Conservation (phyloP, 2,329 filamentous ascomycete species). For the Alternaria brassicae region DNA sequence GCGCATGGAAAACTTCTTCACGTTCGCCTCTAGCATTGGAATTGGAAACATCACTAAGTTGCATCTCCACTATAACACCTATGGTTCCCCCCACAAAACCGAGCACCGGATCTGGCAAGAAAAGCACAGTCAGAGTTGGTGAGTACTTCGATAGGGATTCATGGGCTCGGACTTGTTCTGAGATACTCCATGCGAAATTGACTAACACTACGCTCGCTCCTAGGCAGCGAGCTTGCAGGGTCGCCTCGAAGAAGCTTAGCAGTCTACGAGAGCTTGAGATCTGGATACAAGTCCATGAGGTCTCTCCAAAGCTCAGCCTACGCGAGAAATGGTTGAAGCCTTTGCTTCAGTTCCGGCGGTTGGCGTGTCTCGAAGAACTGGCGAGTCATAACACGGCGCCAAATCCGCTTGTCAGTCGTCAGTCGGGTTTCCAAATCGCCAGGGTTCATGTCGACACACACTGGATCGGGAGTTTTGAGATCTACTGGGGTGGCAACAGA, state of each 20-base stretch:
- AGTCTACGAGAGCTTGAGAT: conserved; percentile 33
- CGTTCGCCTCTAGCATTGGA: conserved; percentile 20
- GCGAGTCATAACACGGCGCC: not conserved
- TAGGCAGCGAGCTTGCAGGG: conserved; percentile 25
- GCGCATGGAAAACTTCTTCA: conserved; percentile 39
- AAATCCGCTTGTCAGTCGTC: not conserved
- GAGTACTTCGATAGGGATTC: not conserved
- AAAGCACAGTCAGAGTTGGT: conserved; percentile 37
- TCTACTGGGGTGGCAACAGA: conserved; percentile 10
- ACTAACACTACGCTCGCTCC: not conserved
- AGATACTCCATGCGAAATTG: not conserved
- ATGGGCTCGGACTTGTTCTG: not conserved
- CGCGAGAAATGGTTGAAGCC: conserved; percentile 37
- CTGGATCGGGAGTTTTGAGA: not conserved
- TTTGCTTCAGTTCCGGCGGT: conserved; percentile 37
- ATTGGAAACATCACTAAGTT: conserved; percentile 36
- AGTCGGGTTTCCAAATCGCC: conserved; percentile 16
- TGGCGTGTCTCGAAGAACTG: conserved; percentile 4
- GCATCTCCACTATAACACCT: conserved; percentile 41
- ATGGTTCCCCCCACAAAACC: conserved; percentile 27
- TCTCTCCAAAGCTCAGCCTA: conserved; percentile 29
- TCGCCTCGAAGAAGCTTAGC: conserved; percentile 27
- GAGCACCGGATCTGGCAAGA: conserved; percentile 30
- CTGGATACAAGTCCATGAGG: conserved; percentile 27
- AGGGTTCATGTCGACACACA: conserved; percentile 22